Percentiles rank a stretch among this genome's conserved stretches.
These are phyloP conservation scores for Rhizophora apiculata DNA, from an alignment of 345 rosid genomes.

Conservation along the genomic window DNA sequence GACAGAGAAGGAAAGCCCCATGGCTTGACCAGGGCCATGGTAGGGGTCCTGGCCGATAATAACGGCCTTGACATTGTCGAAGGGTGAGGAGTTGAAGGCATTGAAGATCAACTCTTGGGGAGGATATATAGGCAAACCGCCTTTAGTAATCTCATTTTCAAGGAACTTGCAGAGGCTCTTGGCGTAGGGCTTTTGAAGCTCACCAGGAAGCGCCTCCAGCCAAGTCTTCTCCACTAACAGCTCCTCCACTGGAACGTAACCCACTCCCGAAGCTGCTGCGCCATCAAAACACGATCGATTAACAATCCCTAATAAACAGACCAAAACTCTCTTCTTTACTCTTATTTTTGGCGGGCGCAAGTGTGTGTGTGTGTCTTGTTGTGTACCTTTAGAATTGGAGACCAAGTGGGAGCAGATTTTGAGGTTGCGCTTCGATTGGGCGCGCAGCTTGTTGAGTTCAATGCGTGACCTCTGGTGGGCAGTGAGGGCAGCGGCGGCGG, in stretches of 20 bases:
- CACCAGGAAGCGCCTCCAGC: constrained; percentile 66
- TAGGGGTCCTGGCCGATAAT: constrained; percentile 98
- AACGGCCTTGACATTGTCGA: constrained; percentile 72
- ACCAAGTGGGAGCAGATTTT: constrained; percentile 56
- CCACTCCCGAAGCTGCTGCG: constrained; percentile 33
- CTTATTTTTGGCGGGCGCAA: too few relatives aligned
- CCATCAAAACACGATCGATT: not conserved
- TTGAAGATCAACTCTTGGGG: constrained; percentile 80
- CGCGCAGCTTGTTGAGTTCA: constrained; percentile 57
- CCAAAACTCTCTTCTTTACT: not conserved
- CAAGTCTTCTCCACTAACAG: constrained; percentile 87
- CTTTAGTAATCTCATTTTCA: constrained; percentile 41
- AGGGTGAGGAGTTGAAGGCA: constrained; percentile 75
- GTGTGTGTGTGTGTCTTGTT: not conserved
- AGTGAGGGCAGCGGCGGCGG: constrained; percentile 43
- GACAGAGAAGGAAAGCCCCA: constrained; percentile 95
- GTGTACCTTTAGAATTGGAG: constrained; percentile 47
- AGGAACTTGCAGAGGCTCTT: constrained; percentile 55
- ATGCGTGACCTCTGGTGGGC: constrained; percentile 50
- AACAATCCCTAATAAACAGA: constrained; percentile 1
- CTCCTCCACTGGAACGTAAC: constrained; percentile 59
- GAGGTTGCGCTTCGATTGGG: constrained; percentile 67
- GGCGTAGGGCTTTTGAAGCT: constrained; percentile 65
- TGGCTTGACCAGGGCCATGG: constrained; percentile 95
- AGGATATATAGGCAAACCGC: constrained; percentile 48